These are phyloP conservation scores for Tetradesmus lagerheimii DNA, from an alignment of 139 green algal genomes.

Conservation along the genomic window DNA sequence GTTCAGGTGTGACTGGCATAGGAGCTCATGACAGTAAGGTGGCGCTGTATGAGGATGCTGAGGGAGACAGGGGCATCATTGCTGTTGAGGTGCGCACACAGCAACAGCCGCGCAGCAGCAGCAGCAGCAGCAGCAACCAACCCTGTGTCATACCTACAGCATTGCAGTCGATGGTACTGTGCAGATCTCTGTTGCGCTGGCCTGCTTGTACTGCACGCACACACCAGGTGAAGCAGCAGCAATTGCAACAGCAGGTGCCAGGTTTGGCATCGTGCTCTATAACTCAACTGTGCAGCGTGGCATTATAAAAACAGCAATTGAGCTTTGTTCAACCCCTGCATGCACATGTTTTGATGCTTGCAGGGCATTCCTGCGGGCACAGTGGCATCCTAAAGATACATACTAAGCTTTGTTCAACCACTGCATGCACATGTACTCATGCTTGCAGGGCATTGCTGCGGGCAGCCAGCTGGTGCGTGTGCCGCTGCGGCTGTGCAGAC, in stretches of 20 bases:
- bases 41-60: slow-evolving; percentile 60
- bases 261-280: not conserved
- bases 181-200: not conserved
- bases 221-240: not conserved
- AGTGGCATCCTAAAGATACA: no score
- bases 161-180: no score
- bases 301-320: no score
- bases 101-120: slow-evolving; percentile 4
- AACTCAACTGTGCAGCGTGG: no score
- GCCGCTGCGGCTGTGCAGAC: no score
- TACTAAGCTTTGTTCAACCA: no score
- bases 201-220: not conserved
- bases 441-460: not conserved
- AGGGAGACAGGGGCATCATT: slow-evolving; percentile 68
- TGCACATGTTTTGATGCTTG: no score
- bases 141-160: no score
- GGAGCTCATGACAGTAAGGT: slow-evolving; percentile 62
- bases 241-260: not conserved
- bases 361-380: no score
- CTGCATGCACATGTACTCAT: no score
- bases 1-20: slow-evolving; percentile 66
- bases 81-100: slow-evolving; percentile 50
- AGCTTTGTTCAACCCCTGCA: no score
- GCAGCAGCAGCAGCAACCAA: no score
- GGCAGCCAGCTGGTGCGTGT: not conserved